Evolutionary conservation across 306 rosid genomes (phyloP).

Genomic region (Prunus kanzakura): DNA sequence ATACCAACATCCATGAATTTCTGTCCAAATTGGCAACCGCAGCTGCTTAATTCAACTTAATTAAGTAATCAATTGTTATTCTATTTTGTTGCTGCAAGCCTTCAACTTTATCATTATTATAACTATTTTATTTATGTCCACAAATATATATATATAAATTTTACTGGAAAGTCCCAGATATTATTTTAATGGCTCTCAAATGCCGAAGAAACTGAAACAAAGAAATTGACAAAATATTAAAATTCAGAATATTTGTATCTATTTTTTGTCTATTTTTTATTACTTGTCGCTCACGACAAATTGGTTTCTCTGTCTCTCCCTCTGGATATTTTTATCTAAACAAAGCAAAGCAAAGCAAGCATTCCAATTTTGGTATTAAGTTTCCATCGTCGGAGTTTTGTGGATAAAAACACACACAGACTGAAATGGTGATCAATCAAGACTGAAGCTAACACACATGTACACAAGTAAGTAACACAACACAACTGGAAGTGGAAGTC

Average conservation of each 20-base stretch:
- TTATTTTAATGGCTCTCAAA: background rate
- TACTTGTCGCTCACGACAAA: background rate
- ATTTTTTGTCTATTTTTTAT: no score
- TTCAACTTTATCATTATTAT: no score
- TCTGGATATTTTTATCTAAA: background rate
- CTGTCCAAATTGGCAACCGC: slow-evolving; percentile 10
- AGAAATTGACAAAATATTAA: background rate
- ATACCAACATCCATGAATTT: slow-evolving; percentile 36
- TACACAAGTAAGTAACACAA: no score
- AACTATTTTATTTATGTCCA: no score
- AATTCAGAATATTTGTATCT: background rate
- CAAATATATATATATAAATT: no score
- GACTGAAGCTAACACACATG: no score
- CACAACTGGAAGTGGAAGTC: no score
- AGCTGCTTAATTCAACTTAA: background rate
- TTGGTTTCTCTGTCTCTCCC: background rate
- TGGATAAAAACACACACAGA: no score
- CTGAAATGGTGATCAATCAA: no score
- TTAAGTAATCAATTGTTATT: no score
- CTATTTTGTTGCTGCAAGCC: no score
- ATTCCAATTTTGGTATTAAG: background rate
- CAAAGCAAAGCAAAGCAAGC: background rate
- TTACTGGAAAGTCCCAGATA: no score
- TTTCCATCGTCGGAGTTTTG: background rate
- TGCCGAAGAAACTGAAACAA: slow-evolving; percentile 1